Base-by-base conservation (phyloP, 2,329 filamentous ascomycete genomes). In the Colletotrichum sp. region DNA sequence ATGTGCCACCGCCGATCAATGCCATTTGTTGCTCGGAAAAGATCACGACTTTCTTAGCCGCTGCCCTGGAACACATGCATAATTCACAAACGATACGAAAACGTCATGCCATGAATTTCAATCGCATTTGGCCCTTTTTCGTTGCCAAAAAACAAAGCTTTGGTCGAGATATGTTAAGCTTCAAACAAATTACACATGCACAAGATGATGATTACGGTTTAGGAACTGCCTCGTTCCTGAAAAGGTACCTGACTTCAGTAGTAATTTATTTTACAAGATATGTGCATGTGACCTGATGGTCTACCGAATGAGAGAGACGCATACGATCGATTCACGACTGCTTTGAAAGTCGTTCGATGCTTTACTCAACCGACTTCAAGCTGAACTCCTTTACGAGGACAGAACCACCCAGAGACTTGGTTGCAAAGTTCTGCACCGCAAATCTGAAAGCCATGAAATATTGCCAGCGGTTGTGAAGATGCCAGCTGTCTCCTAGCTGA, bases 391-490 rank as follows among this genome's bases (percentile, higher is more conserved):
- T 74, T 6, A 76, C 60, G 0, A 68, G 30, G 3, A 75, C 64
- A 3, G 74, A 77, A 11, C 80, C 81, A 1, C 80, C 80, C 19
- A 81, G 22, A 2, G 63, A 39, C 60, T 82, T 82, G 1, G 87
- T 89, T 0, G 87, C 88, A 80, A 83, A 88, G 77, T 89, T 89
- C 72, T 89, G 89, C 5, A 89, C 85, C 0, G 84, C 88, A 78
- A 83, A 90, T 1, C 88, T 83, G 77, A 89, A 89, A 0, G 86
- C 88, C 78, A 88, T 84, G 70, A 89, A 90, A 79, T 85, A 87
- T 15, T 82, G 74, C 86, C 87, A 89, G 27, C 83, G 80, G 28
- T 79, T 87, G 74, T 81, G 83, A 77, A 89, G 75, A 3, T 79
- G 78, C 22, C 83, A 85, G 79, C 44, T 48, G 13, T 76, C 39